Evolutionary conservation across 2,329 filamentous ascomycete species (phyloP).

Genomic region (Colletotrichum plurivorum): DNA sequence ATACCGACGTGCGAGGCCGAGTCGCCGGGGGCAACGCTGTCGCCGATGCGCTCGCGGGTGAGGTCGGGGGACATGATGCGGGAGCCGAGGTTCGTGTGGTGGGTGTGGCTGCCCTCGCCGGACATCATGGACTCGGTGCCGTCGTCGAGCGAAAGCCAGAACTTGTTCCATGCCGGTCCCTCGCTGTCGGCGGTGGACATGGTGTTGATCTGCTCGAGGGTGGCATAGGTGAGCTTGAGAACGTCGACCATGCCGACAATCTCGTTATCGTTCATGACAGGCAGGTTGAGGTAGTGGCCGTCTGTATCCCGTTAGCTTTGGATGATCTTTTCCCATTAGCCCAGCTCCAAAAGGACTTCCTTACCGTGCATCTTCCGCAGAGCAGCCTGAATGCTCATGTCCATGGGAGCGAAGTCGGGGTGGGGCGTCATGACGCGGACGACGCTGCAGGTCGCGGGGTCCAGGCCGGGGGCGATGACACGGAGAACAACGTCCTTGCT

Average conservation of each 20-base stretch:
- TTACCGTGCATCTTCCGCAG: conserved; percentile 98
- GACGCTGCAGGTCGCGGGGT: conserved; percentile 95
- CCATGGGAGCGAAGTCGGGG: conserved; percentile 97
- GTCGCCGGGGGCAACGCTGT: conserved; percentile 92
- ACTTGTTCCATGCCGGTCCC: conserved; percentile 99
- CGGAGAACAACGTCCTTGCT: conserved; percentile 99
- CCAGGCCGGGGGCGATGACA: conserved; percentile 96
- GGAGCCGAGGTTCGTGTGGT: conserved; percentile 74
- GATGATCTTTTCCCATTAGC: background rate
- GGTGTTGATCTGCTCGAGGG: conserved; percentile 96
- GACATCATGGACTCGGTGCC: conserved; percentile 98
- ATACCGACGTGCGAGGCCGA: conserved; percentile 93
- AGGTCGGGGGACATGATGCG: conserved; percentile 87
- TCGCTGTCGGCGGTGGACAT: conserved; percentile 92
- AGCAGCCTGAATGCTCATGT: conserved; percentile 99
- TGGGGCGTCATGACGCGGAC: conserved; percentile 99
- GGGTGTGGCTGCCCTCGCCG: conserved; percentile 84
- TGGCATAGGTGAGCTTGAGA: conserved; percentile 97
- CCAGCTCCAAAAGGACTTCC: conserved; percentile 47
- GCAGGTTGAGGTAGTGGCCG: conserved; percentile 97
- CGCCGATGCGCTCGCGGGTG: conserved; percentile 77
- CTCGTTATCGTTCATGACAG: conserved; percentile 98
- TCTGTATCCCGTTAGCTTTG: conserved; percentile 67
- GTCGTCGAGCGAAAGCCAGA: conserved; percentile 96
- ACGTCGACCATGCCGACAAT: conserved; percentile 99